Evolutionary conservation across 2,329 filamentous ascomycete genomes (phyloP), one percentile per base, ranked within the genome.

Genomic region (Penicillium sp.): DNA sequence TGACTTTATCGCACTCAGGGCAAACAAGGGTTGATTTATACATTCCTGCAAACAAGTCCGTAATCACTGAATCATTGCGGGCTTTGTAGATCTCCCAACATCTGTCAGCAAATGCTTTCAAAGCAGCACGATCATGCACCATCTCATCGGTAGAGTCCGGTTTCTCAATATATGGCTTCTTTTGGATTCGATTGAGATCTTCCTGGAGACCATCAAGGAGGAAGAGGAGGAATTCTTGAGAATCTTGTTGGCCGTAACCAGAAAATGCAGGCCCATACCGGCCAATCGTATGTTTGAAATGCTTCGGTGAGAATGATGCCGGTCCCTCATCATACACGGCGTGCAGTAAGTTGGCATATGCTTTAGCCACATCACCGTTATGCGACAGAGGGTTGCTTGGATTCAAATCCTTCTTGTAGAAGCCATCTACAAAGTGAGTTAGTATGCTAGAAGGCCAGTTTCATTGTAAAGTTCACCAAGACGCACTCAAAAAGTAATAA

Each of bases 1-100:
- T 97, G 73, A 97, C 89, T 76, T 97, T 99, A 64, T 88, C 83
- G 71, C 94, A 99, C 7, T 82, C 83, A 0, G 94, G 94, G 68
- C 94, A 99, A 61, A 94, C 88, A 61, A 99, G 83, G 0, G 93
- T 97, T 46, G 95, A 97, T 77, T 97, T 97, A 82, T 97, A 99
- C 82, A 97, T 91, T 61, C 94, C 94, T 21, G 91, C 95, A 72
- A 99, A 99, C 11, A 99, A 81, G 69, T 99, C 94, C 57, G 91
- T 93, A 63, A 97, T 90, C 42, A 97, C 88, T 0, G 94, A 97
- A 68, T 97, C 91, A 64, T 99, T 96, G 52, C 94, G 87, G 61
- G 88, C 87, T 68, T 91, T 90, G 62, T 96, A 96, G 59, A 96
- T 96, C 60, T 90, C 86, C 85, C 93, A 95, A 59, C 94, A 94